A percentile compares a stretch with the other conserved stretches of the same genome.
phyloP scores from a whole-genome alignment of 257 asterid species.

The Echium plantagineum region DNA sequence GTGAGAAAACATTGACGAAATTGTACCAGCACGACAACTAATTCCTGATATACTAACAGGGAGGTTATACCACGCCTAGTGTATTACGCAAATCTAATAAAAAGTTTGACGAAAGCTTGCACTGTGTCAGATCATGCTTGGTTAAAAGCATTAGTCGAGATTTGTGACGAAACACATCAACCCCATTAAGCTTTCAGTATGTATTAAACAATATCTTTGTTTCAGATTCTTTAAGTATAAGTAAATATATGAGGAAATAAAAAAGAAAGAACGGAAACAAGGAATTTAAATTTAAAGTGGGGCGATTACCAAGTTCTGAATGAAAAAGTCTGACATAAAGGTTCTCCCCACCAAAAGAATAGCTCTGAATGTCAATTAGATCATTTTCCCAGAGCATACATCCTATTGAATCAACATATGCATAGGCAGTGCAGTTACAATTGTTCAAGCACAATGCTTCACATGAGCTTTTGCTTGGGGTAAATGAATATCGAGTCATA shows the following conservation, averaged over 20 bases:
- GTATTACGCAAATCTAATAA: neutral
- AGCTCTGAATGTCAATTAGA: slow-evolving; percentile 18
- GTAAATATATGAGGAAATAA: too few species aligned
- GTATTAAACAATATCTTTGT: neutral
- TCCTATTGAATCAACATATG: slow-evolving; percentile 17
- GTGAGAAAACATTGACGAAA: neutral
- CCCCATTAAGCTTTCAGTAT: neutral
- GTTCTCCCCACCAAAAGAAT: slow-evolving; percentile 16
- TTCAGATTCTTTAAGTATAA: neutral
- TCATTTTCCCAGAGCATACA: slow-evolving; percentile 24
- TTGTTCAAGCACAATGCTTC: slow-evolving; percentile 12
- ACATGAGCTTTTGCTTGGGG: slow-evolving; percentile 9
- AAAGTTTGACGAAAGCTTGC: neutral
- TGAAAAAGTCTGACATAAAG: slow-evolving; percentile 22
- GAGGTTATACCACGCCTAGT: too few species aligned
- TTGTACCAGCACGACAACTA: neutral
- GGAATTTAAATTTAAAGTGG: neutral
- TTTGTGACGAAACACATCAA: neutral
- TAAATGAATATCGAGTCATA: neutral
- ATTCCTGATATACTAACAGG: neutral
- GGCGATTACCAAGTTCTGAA: slow-evolving; percentile 20
- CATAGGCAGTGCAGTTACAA: slow-evolving; percentile 19
- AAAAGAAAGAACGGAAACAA: neutral
- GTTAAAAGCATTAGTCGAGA: neutral
- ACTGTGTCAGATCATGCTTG: neutral